phyloP scores from a whole-genome alignment of 202 grass and related monocot species.

The Miscanthus sacchariflorus region DNA sequence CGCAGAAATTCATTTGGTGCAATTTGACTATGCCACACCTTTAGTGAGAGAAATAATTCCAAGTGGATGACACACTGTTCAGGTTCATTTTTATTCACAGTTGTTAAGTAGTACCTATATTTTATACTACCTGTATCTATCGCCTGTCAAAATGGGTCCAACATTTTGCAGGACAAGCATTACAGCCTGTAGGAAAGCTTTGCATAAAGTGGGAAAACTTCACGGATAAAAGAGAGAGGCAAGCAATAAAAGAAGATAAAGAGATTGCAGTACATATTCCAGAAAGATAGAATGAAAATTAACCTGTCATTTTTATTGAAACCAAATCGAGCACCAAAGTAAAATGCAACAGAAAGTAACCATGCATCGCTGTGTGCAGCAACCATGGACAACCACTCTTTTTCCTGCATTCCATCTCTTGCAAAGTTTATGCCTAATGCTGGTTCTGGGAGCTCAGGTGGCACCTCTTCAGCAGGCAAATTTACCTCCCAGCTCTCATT shows the following conservation, averaged over 20 bases:
- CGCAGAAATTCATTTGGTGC: constrained; percentile 8
- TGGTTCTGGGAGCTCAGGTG: constrained; percentile 96
- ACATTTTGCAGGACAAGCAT: not conserved
- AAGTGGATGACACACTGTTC: not conserved
- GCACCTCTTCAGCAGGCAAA: constrained; percentile 97
- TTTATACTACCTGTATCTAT: not conserved
- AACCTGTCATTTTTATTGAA: constrained; percentile 95
- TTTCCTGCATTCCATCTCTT: constrained; percentile 98
- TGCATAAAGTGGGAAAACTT: constrained; percentile 17
- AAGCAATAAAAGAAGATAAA: not conserved
- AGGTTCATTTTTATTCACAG: not conserved
- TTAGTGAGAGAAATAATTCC: not conserved
- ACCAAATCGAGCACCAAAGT: constrained; percentile 95
- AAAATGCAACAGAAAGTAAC: constrained; percentile 98
- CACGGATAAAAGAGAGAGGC: constrained; percentile 16
- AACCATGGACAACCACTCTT: constrained; percentile 96
- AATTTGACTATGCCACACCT: not conserved
- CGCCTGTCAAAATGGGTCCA: not conserved
- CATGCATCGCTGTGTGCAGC: constrained; percentile 94
- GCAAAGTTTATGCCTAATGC: constrained; percentile 98
- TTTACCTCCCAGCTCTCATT: constrained; percentile 99
- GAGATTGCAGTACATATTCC: constrained; percentile 8
- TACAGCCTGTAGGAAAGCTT: not conserved
- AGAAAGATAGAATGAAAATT: constrained; percentile 42
- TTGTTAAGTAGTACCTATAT: constrained; percentile 10